These are phyloP conservation scores for Mycena amicta DNA, from an alignment of 768 basidiomycete species.

Conservation along the genomic window DNA sequence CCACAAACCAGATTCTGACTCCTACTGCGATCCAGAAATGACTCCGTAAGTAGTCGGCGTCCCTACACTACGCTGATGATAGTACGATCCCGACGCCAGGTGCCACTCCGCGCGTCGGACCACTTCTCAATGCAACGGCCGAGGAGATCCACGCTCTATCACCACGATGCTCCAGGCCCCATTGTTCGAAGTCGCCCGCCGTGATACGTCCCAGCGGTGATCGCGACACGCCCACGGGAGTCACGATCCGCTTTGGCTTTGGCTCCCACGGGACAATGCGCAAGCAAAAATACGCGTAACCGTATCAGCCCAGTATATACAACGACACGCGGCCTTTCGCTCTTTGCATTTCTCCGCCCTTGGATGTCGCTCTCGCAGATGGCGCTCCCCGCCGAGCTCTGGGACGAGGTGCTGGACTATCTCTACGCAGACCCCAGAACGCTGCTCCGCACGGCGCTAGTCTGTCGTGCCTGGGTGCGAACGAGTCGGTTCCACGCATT, in stretches of 20 bases:
- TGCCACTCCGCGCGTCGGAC: too few relatives aligned
- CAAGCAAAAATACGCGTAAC: neutral
- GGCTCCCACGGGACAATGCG: neutral
- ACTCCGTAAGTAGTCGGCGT: too few relatives aligned
- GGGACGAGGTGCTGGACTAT: slow-evolving; percentile 35
- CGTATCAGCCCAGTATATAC: neutral
- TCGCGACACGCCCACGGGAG: neutral
- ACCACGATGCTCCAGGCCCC: neutral
- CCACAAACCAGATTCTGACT: too few relatives aligned
- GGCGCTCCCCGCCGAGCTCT: slow-evolving; percentile 31
- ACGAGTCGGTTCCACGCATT: slow-evolving; percentile 33
- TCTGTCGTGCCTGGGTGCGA: slow-evolving; percentile 31
- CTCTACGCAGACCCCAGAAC: slow-evolving; percentile 30
- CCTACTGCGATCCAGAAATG: too few relatives aligned
- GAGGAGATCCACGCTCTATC: neutral
- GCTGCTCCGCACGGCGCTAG: slow-evolving; percentile 26
- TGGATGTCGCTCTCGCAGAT: slow-evolving; percentile 1
- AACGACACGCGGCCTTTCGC: neutral
- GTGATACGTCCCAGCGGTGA: neutral
- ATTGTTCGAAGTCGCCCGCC: neutral
- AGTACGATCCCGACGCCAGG: too few relatives aligned
- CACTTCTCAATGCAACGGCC: too few relatives aligned
- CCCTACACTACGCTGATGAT: too few relatives aligned
- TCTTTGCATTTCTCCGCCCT: too few relatives aligned
- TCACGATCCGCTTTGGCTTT: neutral